Percentiles rank a stretch among this genome's conserved stretches.
phyloP scores from a whole-genome alignment of 192 early-diverging fungal genomes.

The Jimgerdemannia lactiflua region DNA sequence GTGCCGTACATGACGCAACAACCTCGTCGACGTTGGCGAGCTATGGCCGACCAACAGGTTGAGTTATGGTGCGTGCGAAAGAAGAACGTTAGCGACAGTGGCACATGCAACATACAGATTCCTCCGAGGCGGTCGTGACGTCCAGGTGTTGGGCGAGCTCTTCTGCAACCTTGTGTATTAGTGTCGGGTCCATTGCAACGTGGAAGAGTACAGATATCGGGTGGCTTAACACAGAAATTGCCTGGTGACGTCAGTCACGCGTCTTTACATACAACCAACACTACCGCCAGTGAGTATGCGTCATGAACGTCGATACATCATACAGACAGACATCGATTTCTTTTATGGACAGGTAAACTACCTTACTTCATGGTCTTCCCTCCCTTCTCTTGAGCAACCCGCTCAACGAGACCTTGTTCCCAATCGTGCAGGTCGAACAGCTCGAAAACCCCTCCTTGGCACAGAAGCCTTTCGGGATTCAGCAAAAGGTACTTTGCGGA shows the following conservation, averaged over 20 bases:
- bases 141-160: not conserved
- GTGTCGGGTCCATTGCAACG: not conserved
- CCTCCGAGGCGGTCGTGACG: not conserved
- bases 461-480: slow-evolving; percentile 14
- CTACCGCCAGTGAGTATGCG: not conserved
- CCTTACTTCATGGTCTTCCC: not conserved
- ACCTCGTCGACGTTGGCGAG: not conserved
- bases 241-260: not conserved
- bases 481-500: slow-evolving; percentile 11
- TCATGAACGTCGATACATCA: slow-evolving; percentile 1
- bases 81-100: too few species aligned
- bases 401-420: not conserved
- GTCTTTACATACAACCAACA: not conserved
- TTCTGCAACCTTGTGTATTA: not conserved
- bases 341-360: slow-evolving; percentile 15
- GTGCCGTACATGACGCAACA: not conserved
- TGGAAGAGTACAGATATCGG: not conserved
- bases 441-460: slow-evolving; percentile 13
- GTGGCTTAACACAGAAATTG: not conserved
- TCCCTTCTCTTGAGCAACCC: not conserved
- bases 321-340: slow-evolving; percentile 19
- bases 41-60: not conserved
- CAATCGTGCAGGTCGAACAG: slow-evolving; percentile 8
- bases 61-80: too few species aligned
- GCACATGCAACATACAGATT: not conserved